Evolutionary conservation across 139 green algal genomes (phyloP).

Genomic region (Micractinium conductrix): DNA sequence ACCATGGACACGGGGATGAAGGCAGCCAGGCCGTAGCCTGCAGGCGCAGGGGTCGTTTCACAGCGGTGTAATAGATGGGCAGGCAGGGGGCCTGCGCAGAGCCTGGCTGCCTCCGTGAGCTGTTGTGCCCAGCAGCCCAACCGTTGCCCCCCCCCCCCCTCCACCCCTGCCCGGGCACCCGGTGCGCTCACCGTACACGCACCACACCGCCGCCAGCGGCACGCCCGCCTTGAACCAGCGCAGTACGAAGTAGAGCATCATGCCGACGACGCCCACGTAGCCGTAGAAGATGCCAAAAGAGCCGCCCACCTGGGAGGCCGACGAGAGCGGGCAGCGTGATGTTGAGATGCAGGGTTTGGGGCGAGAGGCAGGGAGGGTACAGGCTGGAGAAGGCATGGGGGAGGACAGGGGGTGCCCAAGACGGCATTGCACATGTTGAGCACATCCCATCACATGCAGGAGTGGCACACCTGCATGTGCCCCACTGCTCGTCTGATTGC

Average conservation of each 20-base stretch:
- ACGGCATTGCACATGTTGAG: too few species aligned
- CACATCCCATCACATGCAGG: too few species aligned
- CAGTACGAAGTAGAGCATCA: conserved; percentile 64
- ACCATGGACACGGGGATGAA: conserved; percentile 83
- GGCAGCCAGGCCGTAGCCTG: conserved; percentile 79
- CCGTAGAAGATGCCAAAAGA: conserved; percentile 86
- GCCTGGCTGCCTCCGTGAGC: too few species aligned
- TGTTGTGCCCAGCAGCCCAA: background rate
- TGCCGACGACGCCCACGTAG: conserved; percentile 74
- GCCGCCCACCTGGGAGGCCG: too few species aligned
- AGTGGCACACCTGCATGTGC: too few species aligned
- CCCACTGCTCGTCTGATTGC: too few species aligned
- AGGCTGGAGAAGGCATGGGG: too few species aligned
- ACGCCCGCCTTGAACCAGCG: conserved; percentile 70
- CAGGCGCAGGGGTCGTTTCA: background rate
- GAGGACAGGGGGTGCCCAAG: too few species aligned
- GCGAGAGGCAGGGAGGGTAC: too few species aligned
- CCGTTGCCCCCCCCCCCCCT: background rate
- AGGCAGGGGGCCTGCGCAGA: background rate
- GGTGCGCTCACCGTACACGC: conserved; percentile 72
- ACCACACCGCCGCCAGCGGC: conserved; percentile 77
- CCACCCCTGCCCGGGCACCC: background rate
- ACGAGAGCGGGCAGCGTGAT: too few species aligned
- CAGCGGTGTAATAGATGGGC: too few species aligned
- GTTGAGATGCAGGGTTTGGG: too few species aligned